Evolutionary conservation across 202 grass and related monocot genomes (phyloP).

Genomic region (Musa balbisiana): DNA sequence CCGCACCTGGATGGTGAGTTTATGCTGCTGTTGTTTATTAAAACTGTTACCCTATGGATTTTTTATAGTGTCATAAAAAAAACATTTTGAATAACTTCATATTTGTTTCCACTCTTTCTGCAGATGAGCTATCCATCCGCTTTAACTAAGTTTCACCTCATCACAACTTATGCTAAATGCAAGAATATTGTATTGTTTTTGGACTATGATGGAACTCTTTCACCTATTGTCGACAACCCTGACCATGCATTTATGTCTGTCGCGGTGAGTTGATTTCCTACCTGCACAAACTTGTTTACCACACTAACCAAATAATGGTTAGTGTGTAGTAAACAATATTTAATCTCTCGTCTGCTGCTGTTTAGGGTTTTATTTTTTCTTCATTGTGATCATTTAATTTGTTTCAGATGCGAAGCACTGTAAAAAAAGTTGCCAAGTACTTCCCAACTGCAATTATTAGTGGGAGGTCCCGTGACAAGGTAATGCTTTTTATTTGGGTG

Average conservation of each 20-base stretch:
- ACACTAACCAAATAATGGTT: not conserved
- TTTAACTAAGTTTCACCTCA: constrained; percentile 35
- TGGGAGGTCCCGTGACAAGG: constrained; percentile 55
- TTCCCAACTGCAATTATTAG: constrained; percentile 54
- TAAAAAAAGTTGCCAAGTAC: constrained; percentile 31
- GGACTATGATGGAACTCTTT: constrained; percentile 14
- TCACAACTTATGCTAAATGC: constrained; percentile 9
- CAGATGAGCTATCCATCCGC: constrained; percentile 57
- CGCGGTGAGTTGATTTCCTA: not conserved
- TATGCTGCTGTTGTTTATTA: not conserved
- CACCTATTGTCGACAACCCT: constrained; percentile 10
- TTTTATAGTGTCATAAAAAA: not conserved
- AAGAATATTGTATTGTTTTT: constrained; percentile 4
- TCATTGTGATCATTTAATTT: not conserved
- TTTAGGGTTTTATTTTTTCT: not conserved
- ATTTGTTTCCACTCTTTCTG: not conserved
- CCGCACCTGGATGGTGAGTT: constrained; percentile 55
- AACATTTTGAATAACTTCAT: not conserved
- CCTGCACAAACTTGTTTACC: not conserved
- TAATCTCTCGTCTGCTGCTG: not conserved
- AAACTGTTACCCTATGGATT: not conserved
- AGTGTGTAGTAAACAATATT: not conserved
- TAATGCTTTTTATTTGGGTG: not conserved
- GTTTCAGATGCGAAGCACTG: constrained; percentile 42
- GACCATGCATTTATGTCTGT: constrained; percentile 4